Percentiles rank a stretch among this genome's conserved stretches.
phyloP scores from a whole-genome alignment of 139 green algal species.

The Chlorella sp. region DNA sequence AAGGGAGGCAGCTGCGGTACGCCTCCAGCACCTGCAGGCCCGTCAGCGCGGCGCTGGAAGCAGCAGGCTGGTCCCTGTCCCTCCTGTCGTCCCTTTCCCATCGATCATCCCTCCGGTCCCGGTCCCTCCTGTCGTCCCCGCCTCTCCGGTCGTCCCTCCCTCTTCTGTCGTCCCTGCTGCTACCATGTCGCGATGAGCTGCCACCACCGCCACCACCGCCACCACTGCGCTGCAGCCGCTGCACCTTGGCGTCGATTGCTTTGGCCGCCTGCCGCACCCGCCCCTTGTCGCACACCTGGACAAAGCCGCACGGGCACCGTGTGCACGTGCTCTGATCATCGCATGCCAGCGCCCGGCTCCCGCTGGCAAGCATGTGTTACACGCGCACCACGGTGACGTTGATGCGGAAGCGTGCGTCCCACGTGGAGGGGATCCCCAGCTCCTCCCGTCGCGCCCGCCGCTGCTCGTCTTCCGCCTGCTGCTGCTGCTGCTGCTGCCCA shows the following conservation, averaged over 20 bases:
- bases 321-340: neutral
- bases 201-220: neutral
- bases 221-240: neutral
- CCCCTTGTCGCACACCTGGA: conserved; percentile 5
- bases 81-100: neutral
- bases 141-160: neutral
- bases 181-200: neutral
- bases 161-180: neutral
- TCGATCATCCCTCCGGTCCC: neutral
- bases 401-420: conserved; percentile 14
- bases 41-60: neutral
- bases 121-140: neutral
- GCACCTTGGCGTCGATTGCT: conserved; percentile 3
- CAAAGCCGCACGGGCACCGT: neutral
- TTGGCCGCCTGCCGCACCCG: neutral
- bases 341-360: neutral
- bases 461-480: neutral
- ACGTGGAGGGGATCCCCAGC: conserved; percentile 16
- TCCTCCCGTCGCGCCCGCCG: neutral
- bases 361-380: neutral
- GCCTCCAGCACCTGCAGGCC: conserved; percentile 25
- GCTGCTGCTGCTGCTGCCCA: neutral
- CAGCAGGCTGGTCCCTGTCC: neutral
- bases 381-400: neutral
- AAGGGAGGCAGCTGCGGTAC: conserved; percentile 23